Percentiles rank a stretch among this genome's conserved stretches.
Evolutionary conservation across 805 yeast genomes (phyloP).

Genomic region (Wickerhamiella allomyrinae): DNA sequence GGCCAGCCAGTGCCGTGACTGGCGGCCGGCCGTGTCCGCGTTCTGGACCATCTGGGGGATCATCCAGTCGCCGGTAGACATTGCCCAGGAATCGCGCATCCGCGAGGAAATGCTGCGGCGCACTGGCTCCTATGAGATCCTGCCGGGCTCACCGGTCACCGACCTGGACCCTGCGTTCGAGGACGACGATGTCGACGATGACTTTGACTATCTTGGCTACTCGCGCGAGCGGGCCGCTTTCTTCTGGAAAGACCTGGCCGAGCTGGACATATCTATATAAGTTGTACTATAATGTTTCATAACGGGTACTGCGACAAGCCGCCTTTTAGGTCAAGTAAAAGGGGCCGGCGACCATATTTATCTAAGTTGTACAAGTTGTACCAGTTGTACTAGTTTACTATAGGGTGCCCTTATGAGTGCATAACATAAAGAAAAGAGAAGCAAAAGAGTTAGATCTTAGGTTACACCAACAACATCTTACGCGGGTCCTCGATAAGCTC

Average conservation of each 20-base stretch:
- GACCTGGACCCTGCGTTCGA: slow-evolving; percentile 16
- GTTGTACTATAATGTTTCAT: too few species aligned
- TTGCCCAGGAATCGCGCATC: slow-evolving; percentile 29
- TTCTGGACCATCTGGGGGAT: slow-evolving; percentile 91
- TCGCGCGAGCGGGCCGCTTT: slow-evolving; percentile 59
- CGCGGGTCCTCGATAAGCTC: slow-evolving; percentile 98
- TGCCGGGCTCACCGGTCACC: slow-evolving; percentile 22
- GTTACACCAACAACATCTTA: slow-evolving; percentile 62
- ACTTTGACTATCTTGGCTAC: slow-evolving; percentile 65
- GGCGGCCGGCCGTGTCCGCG: slow-evolving; percentile 71
- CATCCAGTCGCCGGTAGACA: slow-evolving; percentile 51
- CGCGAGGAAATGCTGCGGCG: slow-evolving; percentile 23
- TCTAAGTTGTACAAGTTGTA: too few species aligned
- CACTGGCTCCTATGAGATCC: slow-evolving; percentile 28
- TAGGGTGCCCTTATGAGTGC: too few species aligned
- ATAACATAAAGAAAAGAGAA: too few species aligned
- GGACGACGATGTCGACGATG: slow-evolving; percentile 21
- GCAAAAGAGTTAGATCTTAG: not conserved
- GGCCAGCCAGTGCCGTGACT: slow-evolving; percentile 49
- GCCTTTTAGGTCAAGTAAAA: too few species aligned
- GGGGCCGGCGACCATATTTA: too few species aligned
- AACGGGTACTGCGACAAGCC: too few species aligned
- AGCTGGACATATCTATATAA: not conserved
- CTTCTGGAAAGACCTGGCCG: slow-evolving; percentile 52
- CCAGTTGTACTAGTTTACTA: too few species aligned